A percentile compares a stretch with the other conserved stretches of the same genome.
phyloP scores from a whole-genome alignment of 2,329 filamentous ascomycete species.

The Xylaria sp. region DNA sequence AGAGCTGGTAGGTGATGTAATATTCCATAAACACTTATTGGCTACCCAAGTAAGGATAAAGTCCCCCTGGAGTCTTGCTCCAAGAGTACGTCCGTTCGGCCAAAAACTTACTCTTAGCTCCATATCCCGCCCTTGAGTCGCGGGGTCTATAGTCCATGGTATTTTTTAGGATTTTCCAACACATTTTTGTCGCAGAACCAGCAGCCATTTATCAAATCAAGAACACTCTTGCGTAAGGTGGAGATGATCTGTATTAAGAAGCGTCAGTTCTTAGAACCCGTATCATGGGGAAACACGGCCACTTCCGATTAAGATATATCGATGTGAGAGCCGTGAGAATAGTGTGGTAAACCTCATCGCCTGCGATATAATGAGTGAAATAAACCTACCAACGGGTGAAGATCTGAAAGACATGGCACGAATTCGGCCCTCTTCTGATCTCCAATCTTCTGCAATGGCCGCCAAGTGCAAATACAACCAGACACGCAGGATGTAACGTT shows the following conservation, averaged over 20 bases:
- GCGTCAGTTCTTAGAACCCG: neutral
- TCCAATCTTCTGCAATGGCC: neutral
- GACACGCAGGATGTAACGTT: neutral
- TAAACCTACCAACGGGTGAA: neutral
- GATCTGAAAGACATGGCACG: neutral
- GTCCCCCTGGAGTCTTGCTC: too few relatives aligned
- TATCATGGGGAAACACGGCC: neutral
- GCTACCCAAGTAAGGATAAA: too few relatives aligned
- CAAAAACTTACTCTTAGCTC: neutral
- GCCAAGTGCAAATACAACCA: conserved; percentile 7
- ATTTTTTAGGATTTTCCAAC: too few relatives aligned
- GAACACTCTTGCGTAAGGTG: neutral
- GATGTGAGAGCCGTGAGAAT: neutral
- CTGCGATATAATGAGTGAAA: neutral
- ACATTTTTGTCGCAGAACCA: neutral
- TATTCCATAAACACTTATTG: too few relatives aligned
- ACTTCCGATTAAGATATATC: neutral
- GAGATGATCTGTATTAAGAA: neutral
- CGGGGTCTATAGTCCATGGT: too few relatives aligned
- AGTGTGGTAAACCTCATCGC: neutral
- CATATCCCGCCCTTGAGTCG: neutral
- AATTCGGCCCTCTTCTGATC: neutral
- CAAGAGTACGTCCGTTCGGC: neutral
- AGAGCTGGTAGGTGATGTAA: too few relatives aligned
- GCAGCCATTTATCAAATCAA: neutral